Conservation (phyloP, 2,329 filamentous ascomycete genomes). For the Tolypocladium tropicale region DNA sequence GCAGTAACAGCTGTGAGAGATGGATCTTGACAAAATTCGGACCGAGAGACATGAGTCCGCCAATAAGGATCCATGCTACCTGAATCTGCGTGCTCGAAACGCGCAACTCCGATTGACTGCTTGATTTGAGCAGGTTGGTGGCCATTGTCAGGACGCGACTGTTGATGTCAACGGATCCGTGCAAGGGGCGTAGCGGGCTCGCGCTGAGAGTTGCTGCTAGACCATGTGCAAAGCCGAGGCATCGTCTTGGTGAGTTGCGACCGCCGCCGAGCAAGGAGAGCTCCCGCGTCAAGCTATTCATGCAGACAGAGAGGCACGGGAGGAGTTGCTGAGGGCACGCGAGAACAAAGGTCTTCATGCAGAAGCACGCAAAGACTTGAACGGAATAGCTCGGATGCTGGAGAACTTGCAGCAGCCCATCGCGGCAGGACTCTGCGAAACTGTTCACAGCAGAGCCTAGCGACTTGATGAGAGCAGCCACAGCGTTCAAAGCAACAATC, state of each 20-base stretch:
- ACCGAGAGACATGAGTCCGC: conserved; percentile 89
- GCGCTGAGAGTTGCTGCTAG: conserved; percentile 85
- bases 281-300: conserved; percentile 89
- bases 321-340: conserved; percentile 88
- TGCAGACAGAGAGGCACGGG: conserved; percentile 85
- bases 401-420: conserved; percentile 79
- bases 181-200: conserved; percentile 76
- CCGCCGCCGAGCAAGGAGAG: conserved; percentile 65
- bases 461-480: conserved; percentile 67
- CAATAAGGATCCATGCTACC: conserved; percentile 94
- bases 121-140: conserved; percentile 84
- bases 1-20: conserved; percentile 78
- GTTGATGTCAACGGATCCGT: conserved; percentile 93
- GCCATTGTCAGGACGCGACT: conserved; percentile 85
- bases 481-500: conserved; percentile 65
- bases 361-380: conserved; percentile 79
- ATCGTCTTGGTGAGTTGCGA: conserved; percentile 70
- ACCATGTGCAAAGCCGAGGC: conserved; percentile 84
- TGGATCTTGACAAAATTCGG: conserved; percentile 99
- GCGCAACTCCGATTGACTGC: conserved; percentile 79
- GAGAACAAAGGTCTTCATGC: conserved; percentile 76
- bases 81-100: conserved; percentile 92
- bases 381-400: conserved; percentile 96
- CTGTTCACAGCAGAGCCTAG: conserved; percentile 73
- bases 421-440: conserved; percentile 75